A percentile compares a stretch with the other conserved stretches of the same genome.
Evolutionary conservation across 2,329 filamentous ascomycete species (phyloP).

Genomic region (Penicillium sp.): DNA sequence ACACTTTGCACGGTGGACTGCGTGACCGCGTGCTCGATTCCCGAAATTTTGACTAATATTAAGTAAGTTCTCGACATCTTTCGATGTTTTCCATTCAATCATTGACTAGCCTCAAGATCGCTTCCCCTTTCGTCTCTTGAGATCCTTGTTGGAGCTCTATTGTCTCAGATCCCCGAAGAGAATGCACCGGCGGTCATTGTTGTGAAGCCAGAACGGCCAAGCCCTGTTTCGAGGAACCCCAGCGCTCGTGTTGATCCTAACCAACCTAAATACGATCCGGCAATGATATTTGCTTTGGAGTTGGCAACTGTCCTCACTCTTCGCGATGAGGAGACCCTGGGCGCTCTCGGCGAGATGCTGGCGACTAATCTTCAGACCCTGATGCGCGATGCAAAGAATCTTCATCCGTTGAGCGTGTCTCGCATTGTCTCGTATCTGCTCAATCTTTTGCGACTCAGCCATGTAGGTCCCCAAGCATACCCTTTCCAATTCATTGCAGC

Average conservation of each 20-base stretch:
- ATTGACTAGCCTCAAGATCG: constrained; percentile 44
- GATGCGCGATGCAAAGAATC: constrained; percentile 70
- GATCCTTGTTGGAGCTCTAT: constrained; percentile 65
- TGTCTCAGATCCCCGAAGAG: constrained; percentile 83
- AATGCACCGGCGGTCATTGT: constrained; percentile 74
- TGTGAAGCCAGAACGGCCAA: constrained; percentile 78
- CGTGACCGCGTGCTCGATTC: constrained; percentile 81
- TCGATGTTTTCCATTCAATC: constrained; percentile 4
- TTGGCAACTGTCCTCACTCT: constrained; percentile 78
- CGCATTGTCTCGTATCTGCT: constrained; percentile 84
- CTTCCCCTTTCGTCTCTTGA: constrained; percentile 58
- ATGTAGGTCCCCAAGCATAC: constrained; percentile 54
- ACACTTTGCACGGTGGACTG: constrained; percentile 93
- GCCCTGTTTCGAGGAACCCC: constrained; percentile 56
- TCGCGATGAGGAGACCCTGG: constrained; percentile 67
- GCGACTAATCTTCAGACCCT: constrained; percentile 75
- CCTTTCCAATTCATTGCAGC: not conserved
- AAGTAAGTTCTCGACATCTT: constrained; percentile 51
- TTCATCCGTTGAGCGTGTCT: constrained; percentile 79
- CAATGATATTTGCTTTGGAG: constrained; percentile 84
- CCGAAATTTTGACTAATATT: constrained; percentile 76
- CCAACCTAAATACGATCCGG: constrained; percentile 72
- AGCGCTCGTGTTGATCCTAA: constrained; percentile 54
- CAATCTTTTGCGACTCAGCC: constrained; percentile 73
- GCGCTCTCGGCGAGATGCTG: constrained; percentile 70